Evolutionary conservation across 2,329 filamentous ascomycete genomes (phyloP), one percentile per base, ranked within the genome.

Genomic region (Hypoxylon sp.): DNA sequence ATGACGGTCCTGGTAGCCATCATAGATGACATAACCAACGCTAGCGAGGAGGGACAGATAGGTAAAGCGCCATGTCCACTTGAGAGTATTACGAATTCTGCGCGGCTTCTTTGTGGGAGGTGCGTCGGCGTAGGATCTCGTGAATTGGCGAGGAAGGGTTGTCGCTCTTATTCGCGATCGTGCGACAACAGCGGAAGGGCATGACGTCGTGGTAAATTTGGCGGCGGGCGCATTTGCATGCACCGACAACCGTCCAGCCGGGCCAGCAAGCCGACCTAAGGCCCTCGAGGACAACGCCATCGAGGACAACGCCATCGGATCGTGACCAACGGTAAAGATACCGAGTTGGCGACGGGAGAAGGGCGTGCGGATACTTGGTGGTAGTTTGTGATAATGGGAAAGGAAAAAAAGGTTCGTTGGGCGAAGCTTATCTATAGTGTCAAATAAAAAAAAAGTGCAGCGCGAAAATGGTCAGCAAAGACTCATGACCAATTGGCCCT

Each of bases 21-120:
- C 88, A 81, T 96, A 98, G 75, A 87, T 88, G 66, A 94, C 83
- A 78, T 91, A 94, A 72, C 85, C 93, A 46, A 92, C 78, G 65
- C 90, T 86, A 70, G 87, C 92, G 70, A 96, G 80, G 67, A 89
- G 81, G 61, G 92, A 91, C 71, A 98, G 82, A 79, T 95, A 94
- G 62, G 91, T 92, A 76, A 94, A 79, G 75, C 96, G 90, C 92
- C 94, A 98, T 65, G 90, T 82, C 90, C 92, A 97, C 79, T 88
- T 88, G 78, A 98, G 85, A 72, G 89, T 86, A 62, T 84, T 84
- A 65, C 90, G 83, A 81, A 96, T 91, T 78, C 90, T 88, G 76
- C 84, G 82, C 47, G 83, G 80, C 79, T 84, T 87, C 74, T 81
- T 81, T 76, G 82, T 83, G 58, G 84, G 81, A 29, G 83, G 79